Base-by-base conservation (phyloP, 106 monocot genomes). In the Ottelia alismoides region DNA sequence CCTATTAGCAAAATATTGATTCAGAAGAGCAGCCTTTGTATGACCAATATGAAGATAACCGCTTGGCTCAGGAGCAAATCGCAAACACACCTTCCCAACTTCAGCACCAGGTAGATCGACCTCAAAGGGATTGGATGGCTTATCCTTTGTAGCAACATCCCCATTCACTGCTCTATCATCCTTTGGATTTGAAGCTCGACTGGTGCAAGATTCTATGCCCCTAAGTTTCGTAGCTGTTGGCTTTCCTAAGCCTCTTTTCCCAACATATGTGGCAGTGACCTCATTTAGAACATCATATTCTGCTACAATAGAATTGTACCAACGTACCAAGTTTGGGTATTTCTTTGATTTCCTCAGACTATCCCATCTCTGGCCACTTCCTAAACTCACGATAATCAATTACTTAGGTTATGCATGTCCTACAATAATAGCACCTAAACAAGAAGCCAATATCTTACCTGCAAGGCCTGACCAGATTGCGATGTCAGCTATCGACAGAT, bases 21-120 rank as follows among this genome's bases (percentile, higher is more conserved):
- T 98, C 49, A 98, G 61, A 30, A 98, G 69, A 64, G 74, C 96
- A 52, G 96, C 89, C 67, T 98, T 98, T 25, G 96, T 66, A 59
- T 98, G 96, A 28, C 96, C 96, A 62, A 98, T 98, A 40, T 98
- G 96, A 47, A 98, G 88, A 40, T 82, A 98, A 11, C 96, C 96
- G 51, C 96, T 98, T 25, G 96, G 96, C 55, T 98, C 96, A 1
- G 96, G 96, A 18, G 96, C 96, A 75, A 98, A 98, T 31, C 96
- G 69, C 68, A 98, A 70, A 61, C 96, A 79, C 18, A 98, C 96
- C 25, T 98, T 66, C 25, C 96, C 89, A 52, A 79, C 52, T 73
- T 82, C 70, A 50, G 96, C 96, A 46, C 79, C 82, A 32, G 96
- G 96, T 55, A 96, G 88, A 65, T 96, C 96, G 22, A 96, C 69